These are phyloP conservation scores for Fraxinus velutina DNA, from an alignment of 305 asterid species.

Conservation along the genomic window DNA sequence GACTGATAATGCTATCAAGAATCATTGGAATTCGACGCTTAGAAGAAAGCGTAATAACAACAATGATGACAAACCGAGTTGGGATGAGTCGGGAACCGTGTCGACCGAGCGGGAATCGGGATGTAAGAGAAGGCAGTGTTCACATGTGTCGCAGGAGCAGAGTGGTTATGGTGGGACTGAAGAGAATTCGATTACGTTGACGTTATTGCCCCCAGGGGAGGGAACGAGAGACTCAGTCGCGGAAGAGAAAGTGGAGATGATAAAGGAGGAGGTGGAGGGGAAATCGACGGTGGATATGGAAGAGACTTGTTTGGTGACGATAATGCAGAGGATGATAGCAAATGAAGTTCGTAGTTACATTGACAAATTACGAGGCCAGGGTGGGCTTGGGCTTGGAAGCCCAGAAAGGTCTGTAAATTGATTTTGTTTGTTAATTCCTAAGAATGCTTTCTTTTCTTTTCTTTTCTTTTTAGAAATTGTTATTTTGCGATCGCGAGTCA, in stretches of 20 bases:
- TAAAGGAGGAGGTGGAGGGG: conserved; percentile 10
- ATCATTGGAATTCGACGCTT: conserved; percentile 64
- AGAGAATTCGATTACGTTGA: conserved; percentile 29
- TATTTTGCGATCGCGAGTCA: background rate
- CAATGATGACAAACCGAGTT: background rate
- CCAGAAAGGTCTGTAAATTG: conserved; percentile 4
- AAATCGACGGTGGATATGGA: conserved; percentile 32
- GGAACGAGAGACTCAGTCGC: conserved; percentile 5
- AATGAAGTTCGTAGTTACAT: conserved; percentile 58
- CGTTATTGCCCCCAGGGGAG: conserved; percentile 46
- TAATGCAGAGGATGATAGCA: conserved; percentile 58
- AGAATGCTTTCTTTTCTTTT: background rate
- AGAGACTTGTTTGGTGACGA: conserved; percentile 41
- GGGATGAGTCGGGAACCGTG: conserved; percentile 26
- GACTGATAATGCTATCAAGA: conserved; percentile 63
- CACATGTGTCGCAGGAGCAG: conserved; percentile 44
- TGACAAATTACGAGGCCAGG: conserved; percentile 40
- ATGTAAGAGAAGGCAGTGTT: conserved; percentile 42
- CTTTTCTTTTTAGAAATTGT: background rate
- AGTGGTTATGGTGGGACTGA: conserved; percentile 34
- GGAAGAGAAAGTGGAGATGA: conserved; percentile 9
- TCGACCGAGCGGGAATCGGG: conserved; percentile 28
- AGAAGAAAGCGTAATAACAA: conserved; percentile 24
- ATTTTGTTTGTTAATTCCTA: background rate
- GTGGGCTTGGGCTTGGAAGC: conserved; percentile 17